phyloP scores from a whole-genome alignment of 1,284 basidiomycete species.

The Cryptococcus jaspeensis region DNA sequence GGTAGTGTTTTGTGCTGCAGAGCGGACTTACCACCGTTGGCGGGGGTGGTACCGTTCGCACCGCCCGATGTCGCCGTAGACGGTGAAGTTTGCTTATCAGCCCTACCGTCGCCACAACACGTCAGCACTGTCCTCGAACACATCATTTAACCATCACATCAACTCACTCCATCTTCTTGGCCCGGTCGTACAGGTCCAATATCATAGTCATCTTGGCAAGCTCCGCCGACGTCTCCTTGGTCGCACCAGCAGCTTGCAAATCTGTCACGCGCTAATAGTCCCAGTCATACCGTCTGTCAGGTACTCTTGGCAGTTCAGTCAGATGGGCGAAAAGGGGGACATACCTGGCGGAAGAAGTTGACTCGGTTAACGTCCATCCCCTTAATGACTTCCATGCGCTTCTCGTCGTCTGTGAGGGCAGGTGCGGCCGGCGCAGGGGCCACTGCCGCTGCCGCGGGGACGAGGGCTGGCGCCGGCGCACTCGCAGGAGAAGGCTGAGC shows the following conservation, averaged over 20 bases:
- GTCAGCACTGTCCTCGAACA: neutral
- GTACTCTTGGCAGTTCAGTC: neutral
- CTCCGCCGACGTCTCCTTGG: constrained; percentile 41
- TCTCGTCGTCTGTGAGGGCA: constrained; percentile 30
- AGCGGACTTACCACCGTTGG: constrained; percentile 14
- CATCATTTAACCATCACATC: no score
- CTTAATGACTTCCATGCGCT: constrained; percentile 39
- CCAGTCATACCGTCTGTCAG: constrained; percentile 6
- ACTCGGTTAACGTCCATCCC: constrained; percentile 36
- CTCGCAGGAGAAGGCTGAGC: neutral
- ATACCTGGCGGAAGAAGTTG: constrained; percentile 31
- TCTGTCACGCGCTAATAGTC: constrained; percentile 32
- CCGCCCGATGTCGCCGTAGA: constrained; percentile 8
- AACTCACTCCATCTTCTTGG: constrained; percentile 34
- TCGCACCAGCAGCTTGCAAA: constrained; percentile 41
- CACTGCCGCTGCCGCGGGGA: neutral
- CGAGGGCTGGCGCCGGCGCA: neutral
- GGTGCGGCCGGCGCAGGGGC: neutral
- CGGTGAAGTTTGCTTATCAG: constrained; percentile 20
- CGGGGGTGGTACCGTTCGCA: constrained; percentile 14
- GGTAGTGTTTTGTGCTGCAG: neutral
- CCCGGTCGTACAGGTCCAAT: constrained; percentile 38
- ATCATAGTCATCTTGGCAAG: constrained; percentile 35
- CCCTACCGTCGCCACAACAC: neutral
- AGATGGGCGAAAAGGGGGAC: constrained; percentile 1